phyloP scores from a whole-genome alignment of 306 rosid genomes.

The Arachis hypogaea region DNA sequence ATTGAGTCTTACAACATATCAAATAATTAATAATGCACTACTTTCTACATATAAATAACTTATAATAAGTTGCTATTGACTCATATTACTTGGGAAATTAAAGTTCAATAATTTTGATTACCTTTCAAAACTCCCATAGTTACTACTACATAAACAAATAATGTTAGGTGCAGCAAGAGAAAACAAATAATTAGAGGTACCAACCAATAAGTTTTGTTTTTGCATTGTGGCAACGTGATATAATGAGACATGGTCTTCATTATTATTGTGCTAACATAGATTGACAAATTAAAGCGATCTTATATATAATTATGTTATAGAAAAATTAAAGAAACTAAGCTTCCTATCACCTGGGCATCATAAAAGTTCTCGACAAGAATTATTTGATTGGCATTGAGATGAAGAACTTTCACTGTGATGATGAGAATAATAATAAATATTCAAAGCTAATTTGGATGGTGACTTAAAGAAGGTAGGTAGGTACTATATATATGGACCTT shows the following conservation, averaged over 20 bases:
- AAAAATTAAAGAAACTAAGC: slow-evolving; percentile 29
- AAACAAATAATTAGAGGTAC: slow-evolving; percentile 24
- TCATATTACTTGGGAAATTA: background rate
- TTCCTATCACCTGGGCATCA: slow-evolving; percentile 44
- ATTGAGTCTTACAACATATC: no score
- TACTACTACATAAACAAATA: background rate
- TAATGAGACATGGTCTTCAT: slow-evolving; percentile 21
- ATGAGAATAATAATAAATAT: slow-evolving; percentile 35
- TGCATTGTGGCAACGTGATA: slow-evolving; percentile 21
- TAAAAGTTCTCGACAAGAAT: slow-evolving; percentile 55
- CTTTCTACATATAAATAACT: no score
- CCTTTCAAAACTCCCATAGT: background rate
- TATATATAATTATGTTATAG: slow-evolving; percentile 44
- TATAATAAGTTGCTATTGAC: no score
- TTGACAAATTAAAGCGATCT: slow-evolving; percentile 4
- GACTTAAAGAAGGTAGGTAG: slow-evolving; percentile 54
- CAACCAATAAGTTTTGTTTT: slow-evolving; percentile 30
- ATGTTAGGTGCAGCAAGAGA: slow-evolving; percentile 26
- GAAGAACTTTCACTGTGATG: slow-evolving; percentile 41
- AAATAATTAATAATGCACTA: no score
- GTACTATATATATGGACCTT: slow-evolving; percentile 32
- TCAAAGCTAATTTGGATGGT: slow-evolving; percentile 41
- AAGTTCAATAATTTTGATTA: background rate
- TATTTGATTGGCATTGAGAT: slow-evolving; percentile 48
- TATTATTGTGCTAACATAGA: background rate